A percentile compares a stretch with the other conserved stretches of the same genome.
Conservation (phyloP, 2,329 filamentous ascomycete species). For the Venturia oleaginea region DNA sequence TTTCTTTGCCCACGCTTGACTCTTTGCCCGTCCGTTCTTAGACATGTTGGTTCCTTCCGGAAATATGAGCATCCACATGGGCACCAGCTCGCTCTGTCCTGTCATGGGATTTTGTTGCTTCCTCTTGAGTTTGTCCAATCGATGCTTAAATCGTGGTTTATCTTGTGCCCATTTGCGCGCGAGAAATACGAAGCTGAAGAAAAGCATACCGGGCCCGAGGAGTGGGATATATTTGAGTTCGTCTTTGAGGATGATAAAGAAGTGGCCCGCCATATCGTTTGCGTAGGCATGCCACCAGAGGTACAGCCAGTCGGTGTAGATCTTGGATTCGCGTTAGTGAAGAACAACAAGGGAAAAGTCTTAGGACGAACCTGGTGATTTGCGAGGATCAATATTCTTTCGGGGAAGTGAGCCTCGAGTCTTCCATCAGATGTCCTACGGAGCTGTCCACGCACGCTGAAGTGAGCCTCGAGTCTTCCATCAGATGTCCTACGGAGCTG, state of each 20-base stretch:
- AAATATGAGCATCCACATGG: slow-evolving; percentile 86
- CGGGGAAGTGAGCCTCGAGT: slow-evolving; percentile 68
- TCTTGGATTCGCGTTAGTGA: slow-evolving; percentile 32
- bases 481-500: slow-evolving; percentile 61
- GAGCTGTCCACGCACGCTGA: slow-evolving; percentile 69
- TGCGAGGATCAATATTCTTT: slow-evolving; percentile 70
- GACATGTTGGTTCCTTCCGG: slow-evolving; percentile 81
- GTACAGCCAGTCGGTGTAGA: slow-evolving; percentile 86
- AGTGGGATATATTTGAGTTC: slow-evolving; percentile 77
- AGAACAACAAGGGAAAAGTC: background rate
- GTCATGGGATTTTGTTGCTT: slow-evolving; percentile 30
- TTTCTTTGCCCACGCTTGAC: slow-evolving; percentile 69
- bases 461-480: slow-evolving; percentile 63
- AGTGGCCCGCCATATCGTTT: slow-evolving; percentile 68
- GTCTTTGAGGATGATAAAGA: slow-evolving; percentile 87
- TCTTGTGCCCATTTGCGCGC: slow-evolving; percentile 83
- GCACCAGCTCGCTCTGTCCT: slow-evolving; percentile 33
- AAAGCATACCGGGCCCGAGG: slow-evolving; percentile 73
- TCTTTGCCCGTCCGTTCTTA: slow-evolving; percentile 59
- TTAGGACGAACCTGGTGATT: slow-evolving; percentile 59
- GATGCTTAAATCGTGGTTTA: slow-evolving; percentile 62
- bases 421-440: slow-evolving; percentile 58
- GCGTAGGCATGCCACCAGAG: slow-evolving; percentile 89
- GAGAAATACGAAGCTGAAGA: slow-evolving; percentile 87
- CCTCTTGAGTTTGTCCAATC: slow-evolving; percentile 61